phyloP scores from a whole-genome alignment of 148 eudicot species.

The Pharnaceum exiguum region DNA sequence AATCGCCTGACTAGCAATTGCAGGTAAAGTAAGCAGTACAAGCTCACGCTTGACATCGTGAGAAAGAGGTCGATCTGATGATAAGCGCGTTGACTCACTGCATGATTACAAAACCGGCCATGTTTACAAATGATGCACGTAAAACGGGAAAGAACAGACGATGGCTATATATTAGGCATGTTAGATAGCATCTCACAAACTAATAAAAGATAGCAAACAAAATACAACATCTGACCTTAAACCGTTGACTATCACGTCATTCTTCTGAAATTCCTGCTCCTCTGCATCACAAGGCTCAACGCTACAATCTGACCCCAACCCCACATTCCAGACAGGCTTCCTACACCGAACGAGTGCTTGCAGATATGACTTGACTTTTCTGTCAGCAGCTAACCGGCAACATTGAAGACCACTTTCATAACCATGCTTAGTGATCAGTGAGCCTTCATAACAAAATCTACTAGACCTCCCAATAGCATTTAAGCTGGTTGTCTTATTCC shows the following conservation, averaged over 20 bases:
- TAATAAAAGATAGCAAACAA: slow-evolving; percentile 2
- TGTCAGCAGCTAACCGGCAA: slow-evolving; percentile 25
- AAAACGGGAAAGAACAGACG: not conserved
- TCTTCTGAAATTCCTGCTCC: slow-evolving; percentile 23
- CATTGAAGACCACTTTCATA: slow-evolving; percentile 12
- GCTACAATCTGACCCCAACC: slow-evolving; percentile 38
- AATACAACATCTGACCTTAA: slow-evolving; percentile 26
- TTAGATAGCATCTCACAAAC: not conserved
- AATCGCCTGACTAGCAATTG: slow-evolving; percentile 86
- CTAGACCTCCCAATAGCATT: not conserved
- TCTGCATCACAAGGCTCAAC: slow-evolving; percentile 41
- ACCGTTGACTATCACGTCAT: slow-evolving; percentile 8
- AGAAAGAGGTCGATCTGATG: slow-evolving; percentile 20
- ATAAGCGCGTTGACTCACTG: slow-evolving; percentile 31
- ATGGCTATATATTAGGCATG: not conserved
- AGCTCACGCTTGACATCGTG: slow-evolving; percentile 47
- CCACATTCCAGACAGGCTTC: slow-evolving; percentile 24
- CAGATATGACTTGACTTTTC: slow-evolving; percentile 12
- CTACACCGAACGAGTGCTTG: slow-evolving; percentile 21
- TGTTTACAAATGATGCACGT: not conserved
- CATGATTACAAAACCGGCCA: slow-evolving; percentile 12
- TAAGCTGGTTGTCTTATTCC: slow-evolving; percentile 6
- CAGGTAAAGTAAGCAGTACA: slow-evolving; percentile 69
- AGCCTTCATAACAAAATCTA: slow-evolving; percentile 12
- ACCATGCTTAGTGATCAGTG: slow-evolving; percentile 13